Conservation (phyloP, 139 green algal genomes). For the Chloropicon primus region DNA sequence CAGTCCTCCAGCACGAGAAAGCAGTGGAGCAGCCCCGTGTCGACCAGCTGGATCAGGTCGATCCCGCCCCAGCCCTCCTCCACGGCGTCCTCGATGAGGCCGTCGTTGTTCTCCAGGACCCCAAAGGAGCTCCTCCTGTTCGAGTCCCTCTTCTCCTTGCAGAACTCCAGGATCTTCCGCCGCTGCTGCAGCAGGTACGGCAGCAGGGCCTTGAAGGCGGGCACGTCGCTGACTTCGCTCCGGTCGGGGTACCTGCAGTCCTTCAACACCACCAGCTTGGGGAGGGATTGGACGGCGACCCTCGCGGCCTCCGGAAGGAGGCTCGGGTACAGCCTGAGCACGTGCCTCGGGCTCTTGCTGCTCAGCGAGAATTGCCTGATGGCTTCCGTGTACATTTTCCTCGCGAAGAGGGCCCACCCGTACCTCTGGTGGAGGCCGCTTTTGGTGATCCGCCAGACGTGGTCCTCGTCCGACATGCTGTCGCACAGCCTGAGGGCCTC, state of each 20-base stretch:
- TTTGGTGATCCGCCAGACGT: slow-evolving; percentile 26
- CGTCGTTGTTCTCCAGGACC: background rate
- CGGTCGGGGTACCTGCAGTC: background rate
- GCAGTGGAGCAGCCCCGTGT: slow-evolving; percentile 57
- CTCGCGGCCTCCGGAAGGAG: slow-evolving; percentile 23
- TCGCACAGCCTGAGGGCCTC: slow-evolving; percentile 47
- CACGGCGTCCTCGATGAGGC: slow-evolving; percentile 2
- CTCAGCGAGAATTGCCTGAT: slow-evolving; percentile 1
- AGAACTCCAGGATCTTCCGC: slow-evolving; percentile 30
- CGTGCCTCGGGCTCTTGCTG: slow-evolving; percentile 19
- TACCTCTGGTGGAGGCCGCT: slow-evolving; percentile 43
- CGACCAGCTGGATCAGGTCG: slow-evolving; percentile 29
- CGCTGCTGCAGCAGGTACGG: slow-evolving; percentile 62
- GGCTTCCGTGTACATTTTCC: background rate
- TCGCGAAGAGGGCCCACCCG: slow-evolving; percentile 45
- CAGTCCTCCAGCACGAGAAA: slow-evolving; percentile 55
- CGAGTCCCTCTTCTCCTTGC: background rate
- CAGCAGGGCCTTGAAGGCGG: slow-evolving; percentile 31
- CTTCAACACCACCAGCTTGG: slow-evolving; percentile 18
- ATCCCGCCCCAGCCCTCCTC: background rate
- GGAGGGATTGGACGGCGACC: slow-evolving; percentile 12
- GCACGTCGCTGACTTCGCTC: slow-evolving; percentile 14
- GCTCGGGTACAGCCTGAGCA: slow-evolving; percentile 51
- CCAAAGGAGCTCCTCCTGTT: background rate
- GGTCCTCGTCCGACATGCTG: slow-evolving; percentile 19